A percentile compares a stretch with the other conserved stretches of the same genome.
phyloP scores from a whole-genome alignment of 164 flowering plant genomes.

The Cinnamomum micranthum region DNA sequence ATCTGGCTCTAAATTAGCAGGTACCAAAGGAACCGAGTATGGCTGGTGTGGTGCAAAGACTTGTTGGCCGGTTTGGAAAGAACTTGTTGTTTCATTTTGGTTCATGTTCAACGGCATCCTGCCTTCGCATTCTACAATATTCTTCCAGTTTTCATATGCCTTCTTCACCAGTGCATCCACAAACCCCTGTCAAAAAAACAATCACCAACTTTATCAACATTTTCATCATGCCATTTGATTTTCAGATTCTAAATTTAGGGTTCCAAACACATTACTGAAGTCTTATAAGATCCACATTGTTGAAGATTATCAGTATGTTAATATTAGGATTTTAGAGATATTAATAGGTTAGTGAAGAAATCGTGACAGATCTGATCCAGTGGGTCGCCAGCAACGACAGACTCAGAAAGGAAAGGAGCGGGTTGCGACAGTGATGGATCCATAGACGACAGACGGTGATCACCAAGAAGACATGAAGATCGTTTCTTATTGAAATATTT shows the following conservation, averaged over 20 bases:
- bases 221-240: not conserved
- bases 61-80: constrained; percentile 44
- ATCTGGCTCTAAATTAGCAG: constrained; percentile 34
- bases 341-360: no score
- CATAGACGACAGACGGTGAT: no score
- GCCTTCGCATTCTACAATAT: constrained; percentile 89
- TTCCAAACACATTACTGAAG: not conserved
- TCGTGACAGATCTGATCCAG: no score
- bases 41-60: constrained; percentile 43
- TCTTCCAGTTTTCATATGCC: constrained; percentile 95
- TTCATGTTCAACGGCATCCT: constrained; percentile 56
- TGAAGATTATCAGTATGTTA: no score
- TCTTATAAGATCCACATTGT: not conserved
- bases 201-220: not conserved
- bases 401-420: no score
- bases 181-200: constrained; percentile 42
- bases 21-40: constrained; percentile 42
- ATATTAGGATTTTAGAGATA: no score
- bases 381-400: no score
- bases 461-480: no score
- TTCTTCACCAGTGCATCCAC: constrained; percentile 85
- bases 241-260: not conserved
- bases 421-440: no score
- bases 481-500: no score
- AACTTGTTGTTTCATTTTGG: constrained; percentile 30